Conservation (phyloP, 192 early-diverging fungal species). For the Coemansia sp. region DNA sequence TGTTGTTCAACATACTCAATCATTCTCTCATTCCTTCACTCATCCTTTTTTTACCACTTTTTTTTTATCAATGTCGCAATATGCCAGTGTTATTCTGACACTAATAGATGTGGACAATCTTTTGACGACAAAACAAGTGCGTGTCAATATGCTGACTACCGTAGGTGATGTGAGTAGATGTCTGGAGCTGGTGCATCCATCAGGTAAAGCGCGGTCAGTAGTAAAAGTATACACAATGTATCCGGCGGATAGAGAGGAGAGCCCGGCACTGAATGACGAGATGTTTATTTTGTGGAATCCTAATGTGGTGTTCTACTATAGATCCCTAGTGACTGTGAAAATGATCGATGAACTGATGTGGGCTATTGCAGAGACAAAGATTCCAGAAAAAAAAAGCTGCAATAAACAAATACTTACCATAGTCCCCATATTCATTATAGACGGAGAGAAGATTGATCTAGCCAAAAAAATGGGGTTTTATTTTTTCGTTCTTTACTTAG, state of each 20-base stretch:
- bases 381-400: too few relatives aligned
- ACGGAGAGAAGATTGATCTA: too few relatives aligned
- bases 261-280: not conserved
- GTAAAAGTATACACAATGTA: not conserved
- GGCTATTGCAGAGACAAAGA: too few relatives aligned
- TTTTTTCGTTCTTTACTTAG: too few relatives aligned
- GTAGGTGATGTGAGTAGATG: not conserved
- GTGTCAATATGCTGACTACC: not conserved
- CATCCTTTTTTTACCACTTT: not conserved
- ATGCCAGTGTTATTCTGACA: not conserved
- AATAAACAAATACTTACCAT: too few relatives aligned
- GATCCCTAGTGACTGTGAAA: not conserved
- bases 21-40: too few relatives aligned
- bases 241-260: not conserved
- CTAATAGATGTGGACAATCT: not conserved
- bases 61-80: not conserved
- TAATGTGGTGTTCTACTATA: not conserved
- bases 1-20: too few relatives aligned
- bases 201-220: not conserved
- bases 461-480: too few relatives aligned
- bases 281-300: not conserved
- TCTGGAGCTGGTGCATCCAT: not conserved
- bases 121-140: not conserved
- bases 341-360: not conserved
- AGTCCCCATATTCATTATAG: too few relatives aligned